Conservation (phyloP, 2,329 filamentous ascomycete species). For the Ophiostoma perfectum region DNA sequence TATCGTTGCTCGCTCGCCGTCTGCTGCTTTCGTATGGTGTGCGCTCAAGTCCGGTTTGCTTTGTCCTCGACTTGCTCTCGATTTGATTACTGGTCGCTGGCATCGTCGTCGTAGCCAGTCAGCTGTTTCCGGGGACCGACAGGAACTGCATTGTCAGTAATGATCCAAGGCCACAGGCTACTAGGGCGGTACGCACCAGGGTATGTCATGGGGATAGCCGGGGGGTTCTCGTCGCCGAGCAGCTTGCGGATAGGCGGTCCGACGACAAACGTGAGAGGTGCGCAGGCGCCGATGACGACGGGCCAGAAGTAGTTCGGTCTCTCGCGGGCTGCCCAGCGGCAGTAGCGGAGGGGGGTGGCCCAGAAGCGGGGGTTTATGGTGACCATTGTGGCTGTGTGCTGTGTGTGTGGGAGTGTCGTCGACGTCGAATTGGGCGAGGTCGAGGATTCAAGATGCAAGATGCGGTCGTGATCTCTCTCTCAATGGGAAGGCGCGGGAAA, state of each 20-base stretch:
- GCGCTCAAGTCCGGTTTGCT: neutral
- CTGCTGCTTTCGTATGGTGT: neutral
- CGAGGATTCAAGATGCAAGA: neutral
- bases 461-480: slow-evolving; percentile 11
- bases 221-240: slow-evolving; percentile 68
- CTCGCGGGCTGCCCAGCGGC: slow-evolving; percentile 81
- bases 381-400: slow-evolving; percentile 47
- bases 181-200: slow-evolving; percentile 61
- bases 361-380: slow-evolving; percentile 69
- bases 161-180: too few relatives aligned
- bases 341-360: slow-evolving; percentile 74
- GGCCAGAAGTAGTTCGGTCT: slow-evolving; percentile 91
- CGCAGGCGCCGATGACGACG: slow-evolving; percentile 64
- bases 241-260: slow-evolving; percentile 68
- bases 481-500: slow-evolving; percentile 4
- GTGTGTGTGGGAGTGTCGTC: slow-evolving; percentile 4
- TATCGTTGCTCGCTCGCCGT: neutral
- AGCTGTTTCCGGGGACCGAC: slow-evolving; percentile 54
- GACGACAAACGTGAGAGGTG: slow-evolving; percentile 63
- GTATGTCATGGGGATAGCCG: slow-evolving; percentile 80
- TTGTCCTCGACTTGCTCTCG: neutral
- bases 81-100: slow-evolving; percentile 22
- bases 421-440: neutral
- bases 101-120: slow-evolving; percentile 55
- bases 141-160: slow-evolving; percentile 17